phyloP scores from a whole-genome alignment of 148 eudicot genomes.

The Vaccinium macrocarpon region DNA sequence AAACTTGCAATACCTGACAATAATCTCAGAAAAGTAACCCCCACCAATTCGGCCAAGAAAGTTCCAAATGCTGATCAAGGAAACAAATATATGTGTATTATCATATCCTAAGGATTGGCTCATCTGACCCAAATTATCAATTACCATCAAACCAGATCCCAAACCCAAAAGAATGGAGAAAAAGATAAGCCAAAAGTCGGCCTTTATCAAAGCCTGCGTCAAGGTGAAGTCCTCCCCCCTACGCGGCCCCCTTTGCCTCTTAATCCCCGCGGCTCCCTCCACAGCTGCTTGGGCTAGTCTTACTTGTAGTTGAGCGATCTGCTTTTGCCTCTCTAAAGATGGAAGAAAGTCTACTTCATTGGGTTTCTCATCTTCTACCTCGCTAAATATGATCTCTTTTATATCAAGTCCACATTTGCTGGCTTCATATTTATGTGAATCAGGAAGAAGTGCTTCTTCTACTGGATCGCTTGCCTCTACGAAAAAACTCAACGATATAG shows the following conservation, averaged over 20 bases:
- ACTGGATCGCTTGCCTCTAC: conserved; percentile 42
- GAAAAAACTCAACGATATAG: conserved; percentile 42
- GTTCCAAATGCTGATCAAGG: conserved; percentile 98
- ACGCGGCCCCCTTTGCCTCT: conserved; percentile 75
- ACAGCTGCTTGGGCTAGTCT: conserved; percentile 87
- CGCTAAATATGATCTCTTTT: conserved; percentile 68
- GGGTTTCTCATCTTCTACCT: conserved; percentile 78
- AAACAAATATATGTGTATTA: conserved; percentile 79
- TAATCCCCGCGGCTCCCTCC: conserved; percentile 81
- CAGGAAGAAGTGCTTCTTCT: conserved; percentile 57
- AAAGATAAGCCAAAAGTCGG: conserved; percentile 93
- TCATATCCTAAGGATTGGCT: conserved; percentile 85
- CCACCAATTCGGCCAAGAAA: conserved; percentile 98
- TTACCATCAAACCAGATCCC: conserved; percentile 94
- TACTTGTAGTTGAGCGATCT: conserved; percentile 69
- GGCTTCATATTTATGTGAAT: conserved; percentile 36
- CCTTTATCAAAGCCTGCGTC: conserved; percentile 76
- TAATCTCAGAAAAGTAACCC: conserved; percentile 83
- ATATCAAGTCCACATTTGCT: conserved; percentile 41
- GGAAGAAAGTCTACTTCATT: conserved; percentile 68
- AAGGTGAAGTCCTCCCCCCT: conserved; percentile 94
- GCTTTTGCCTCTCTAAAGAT: conserved; percentile 64
- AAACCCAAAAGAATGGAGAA: conserved; percentile 76
- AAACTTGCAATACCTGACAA: conserved; percentile 58
- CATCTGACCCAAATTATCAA: conserved; percentile 97